Conservation (phyloP, 495 filamentous ascomycete species). For the Penicillium turbatum region DNA sequence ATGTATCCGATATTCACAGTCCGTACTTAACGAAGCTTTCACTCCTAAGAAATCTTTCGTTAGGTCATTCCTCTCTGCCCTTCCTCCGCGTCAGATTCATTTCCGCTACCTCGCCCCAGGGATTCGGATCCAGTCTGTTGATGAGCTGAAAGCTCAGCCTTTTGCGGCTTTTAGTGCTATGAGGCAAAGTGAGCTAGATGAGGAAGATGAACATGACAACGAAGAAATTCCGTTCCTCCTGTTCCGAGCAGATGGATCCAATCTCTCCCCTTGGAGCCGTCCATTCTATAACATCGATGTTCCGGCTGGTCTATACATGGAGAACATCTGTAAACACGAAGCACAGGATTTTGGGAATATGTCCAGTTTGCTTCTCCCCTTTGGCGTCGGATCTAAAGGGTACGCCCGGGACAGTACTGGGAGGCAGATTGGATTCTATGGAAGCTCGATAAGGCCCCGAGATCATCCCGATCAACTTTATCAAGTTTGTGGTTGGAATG, state of each 20-base stretch:
- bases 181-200: neutral
- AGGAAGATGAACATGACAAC: too few species aligned
- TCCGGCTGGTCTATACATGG: neutral
- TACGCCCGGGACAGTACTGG: too few species aligned
- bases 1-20: neutral
- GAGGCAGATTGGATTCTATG: too few species aligned
- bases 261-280: neutral
- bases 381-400: neutral
- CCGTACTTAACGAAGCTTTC: neutral
- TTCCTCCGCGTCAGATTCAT: neutral
- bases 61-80: neutral
- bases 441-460: too few species aligned
- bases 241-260: constrained; percentile 2
- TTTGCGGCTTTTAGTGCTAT: neutral
- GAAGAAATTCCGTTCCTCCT: constrained; percentile 5
- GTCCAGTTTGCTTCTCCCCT: neutral
- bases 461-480: too few species aligned
- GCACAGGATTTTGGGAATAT: neutral
- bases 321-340: neutral
- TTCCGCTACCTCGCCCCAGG: constrained; percentile 15
- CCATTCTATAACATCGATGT: neutral
- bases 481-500: too few species aligned
- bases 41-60: neutral
- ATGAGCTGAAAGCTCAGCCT: neutral
- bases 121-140: neutral